Base-by-base conservation (phyloP, 139 green algal species). In the Chlorella sp. region DNA sequence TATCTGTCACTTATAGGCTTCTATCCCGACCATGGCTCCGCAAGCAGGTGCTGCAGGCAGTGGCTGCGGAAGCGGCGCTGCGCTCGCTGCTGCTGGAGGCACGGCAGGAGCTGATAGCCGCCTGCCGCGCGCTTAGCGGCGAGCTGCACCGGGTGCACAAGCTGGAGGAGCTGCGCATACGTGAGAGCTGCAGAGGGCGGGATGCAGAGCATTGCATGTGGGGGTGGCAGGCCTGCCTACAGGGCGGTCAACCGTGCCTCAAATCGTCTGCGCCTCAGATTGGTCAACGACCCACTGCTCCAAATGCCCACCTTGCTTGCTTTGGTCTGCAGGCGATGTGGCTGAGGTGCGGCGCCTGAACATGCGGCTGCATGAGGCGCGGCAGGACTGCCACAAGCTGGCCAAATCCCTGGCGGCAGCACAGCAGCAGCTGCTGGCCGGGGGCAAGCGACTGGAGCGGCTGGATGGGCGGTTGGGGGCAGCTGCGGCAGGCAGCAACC, bases 91-190 rank as follows among this genome's bases (percentile, higher is more conserved):
- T 85, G 23, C 3, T 16, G 15, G 80, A 85, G 65, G 80, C 47
- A 25, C 65, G 80, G 47, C 30, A 69, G 67, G 65, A 85, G 80
- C 80, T 71, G 67, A 17, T 85, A 67, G 67, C 47, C 15, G 47
- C 65, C 17, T 85, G 80, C 80, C 56, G n/a, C 30, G 67, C 65
- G 0, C 65, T 85, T 23, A 74, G 62, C 28, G 32, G 39, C 6
- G 65, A 85, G 67, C 80, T 85, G 65, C 80, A 69, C 32, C 67
- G 80, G 34, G 65, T 78, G 23, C 80, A 85, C 39, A 51, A 69
- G 12, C 80, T 85, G 47, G 65, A 85, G 64, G 28, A 47, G 30
- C 64, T 82, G 25, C 56, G 76, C 57, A 72, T 57, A 41, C 36
- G 76, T 72, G 76, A 70, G 75, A n/a, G n/a, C n/a, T 39, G 44